Evolutionary conservation across 768 basidiomycete genomes (phyloP).

Genomic region (Pisolithus albus): DNA sequence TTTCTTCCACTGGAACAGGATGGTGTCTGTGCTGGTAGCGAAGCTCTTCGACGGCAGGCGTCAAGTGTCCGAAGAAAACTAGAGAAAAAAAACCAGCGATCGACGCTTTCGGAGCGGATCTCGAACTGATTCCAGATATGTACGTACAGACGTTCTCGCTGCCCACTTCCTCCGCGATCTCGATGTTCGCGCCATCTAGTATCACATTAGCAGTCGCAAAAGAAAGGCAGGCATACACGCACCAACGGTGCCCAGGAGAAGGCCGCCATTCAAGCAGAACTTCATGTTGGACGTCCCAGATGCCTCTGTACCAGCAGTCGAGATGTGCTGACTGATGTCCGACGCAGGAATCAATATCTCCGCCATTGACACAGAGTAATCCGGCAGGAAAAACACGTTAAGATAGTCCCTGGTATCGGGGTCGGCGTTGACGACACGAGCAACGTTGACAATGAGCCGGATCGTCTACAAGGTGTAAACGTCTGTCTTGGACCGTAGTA

Average conservation of each 20-base stretch:
- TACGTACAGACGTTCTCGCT: conserved; percentile 85
- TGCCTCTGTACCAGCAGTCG: conserved; percentile 93
- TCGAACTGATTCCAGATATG: conserved; percentile 5
- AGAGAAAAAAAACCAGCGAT: not conserved
- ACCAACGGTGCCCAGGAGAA: conserved; percentile 80
- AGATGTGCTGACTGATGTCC: conserved; percentile 95
- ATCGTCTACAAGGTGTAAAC: conserved; percentile 53
- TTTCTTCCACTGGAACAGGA: conserved; percentile 71
- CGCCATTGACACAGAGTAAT: conserved; percentile 83
- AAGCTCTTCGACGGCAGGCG: conserved; percentile 81
- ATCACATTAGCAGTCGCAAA: not conserved
- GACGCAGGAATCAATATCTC: conserved; percentile 87
- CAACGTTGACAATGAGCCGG: conserved; percentile 88
- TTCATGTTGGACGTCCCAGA: conserved; percentile 82
- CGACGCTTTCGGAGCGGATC: not conserved
- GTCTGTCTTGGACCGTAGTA: not conserved
- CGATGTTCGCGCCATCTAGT: conserved; percentile 88
- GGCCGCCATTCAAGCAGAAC: conserved; percentile 86
- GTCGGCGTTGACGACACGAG: conserved; percentile 60
- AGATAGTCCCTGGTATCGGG: conserved; percentile 84
- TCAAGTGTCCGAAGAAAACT: conserved; percentile 91
- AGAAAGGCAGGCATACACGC: conserved; percentile 13
- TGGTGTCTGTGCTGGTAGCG: conserved; percentile 84
- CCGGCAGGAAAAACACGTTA: conserved; percentile 90
- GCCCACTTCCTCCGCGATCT: conserved; percentile 94